phyloP scores from a whole-genome alignment of 208 protist genomes.

The Tritrichomonas foetus region DNA sequence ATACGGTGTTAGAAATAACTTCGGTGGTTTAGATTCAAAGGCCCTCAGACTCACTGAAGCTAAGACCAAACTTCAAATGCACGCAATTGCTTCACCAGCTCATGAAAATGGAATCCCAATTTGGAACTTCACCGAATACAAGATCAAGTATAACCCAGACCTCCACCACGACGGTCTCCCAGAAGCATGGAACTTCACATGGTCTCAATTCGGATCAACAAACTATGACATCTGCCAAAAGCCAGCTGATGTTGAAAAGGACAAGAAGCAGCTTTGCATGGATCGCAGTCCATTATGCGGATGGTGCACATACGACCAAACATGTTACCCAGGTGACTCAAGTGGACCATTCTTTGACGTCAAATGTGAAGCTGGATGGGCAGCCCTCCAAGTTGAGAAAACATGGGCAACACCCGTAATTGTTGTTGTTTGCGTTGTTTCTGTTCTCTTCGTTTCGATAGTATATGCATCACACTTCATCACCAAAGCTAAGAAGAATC shows the following conservation, averaged over 20 bases:
- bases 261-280: not conserved
- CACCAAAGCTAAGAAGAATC: too few relatives aligned
- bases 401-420: not conserved
- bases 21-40: conserved; percentile 24
- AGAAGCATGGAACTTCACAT: not conserved
- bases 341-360: not conserved
- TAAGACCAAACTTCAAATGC: not conserved
- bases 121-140: not conserved
- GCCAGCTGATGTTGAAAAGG: not conserved
- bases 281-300: not conserved
- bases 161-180: not conserved
- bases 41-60: not conserved
- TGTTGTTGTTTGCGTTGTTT: not conserved
- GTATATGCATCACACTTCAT: too few relatives aligned
- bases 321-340: not conserved
- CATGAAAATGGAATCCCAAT: not conserved
- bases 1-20: not conserved
- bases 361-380: not conserved
- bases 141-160: not conserved
- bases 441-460: not conserved
- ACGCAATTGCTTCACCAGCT: not conserved
- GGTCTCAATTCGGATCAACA: not conserved
- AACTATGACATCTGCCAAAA: not conserved
- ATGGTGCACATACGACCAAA: not conserved
- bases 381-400: not conserved